These are phyloP conservation scores for Fusarium longipes DNA, from an alignment of 2,329 filamentous ascomycete genomes.

Conservation along the genomic window DNA sequence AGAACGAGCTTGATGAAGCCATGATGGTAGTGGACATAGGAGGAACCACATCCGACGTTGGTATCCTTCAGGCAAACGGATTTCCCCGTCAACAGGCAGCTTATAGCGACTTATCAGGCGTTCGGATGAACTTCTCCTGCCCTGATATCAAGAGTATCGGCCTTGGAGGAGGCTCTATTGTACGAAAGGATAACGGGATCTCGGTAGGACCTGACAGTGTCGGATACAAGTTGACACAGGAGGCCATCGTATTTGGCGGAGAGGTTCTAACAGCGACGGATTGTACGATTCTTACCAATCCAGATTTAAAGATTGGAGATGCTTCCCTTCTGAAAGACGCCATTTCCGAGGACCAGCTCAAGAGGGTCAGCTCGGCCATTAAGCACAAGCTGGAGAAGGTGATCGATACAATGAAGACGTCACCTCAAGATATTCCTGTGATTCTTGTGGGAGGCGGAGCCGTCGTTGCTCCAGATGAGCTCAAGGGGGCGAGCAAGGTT, in stretches of 20 bases:
- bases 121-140: slow-evolving; percentile 70
- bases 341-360: slow-evolving; percentile 50
- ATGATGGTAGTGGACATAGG: slow-evolving; percentile 74
- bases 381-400: slow-evolving; percentile 65
- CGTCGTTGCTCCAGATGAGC: slow-evolving; percentile 65
- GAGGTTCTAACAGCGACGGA: slow-evolving; percentile 69
- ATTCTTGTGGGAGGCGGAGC: slow-evolving; percentile 73
- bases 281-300: slow-evolving; percentile 54
- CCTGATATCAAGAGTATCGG: slow-evolving; percentile 70
- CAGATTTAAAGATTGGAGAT: slow-evolving; percentile 56
- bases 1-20: slow-evolving; percentile 51
- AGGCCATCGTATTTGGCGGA: slow-evolving; percentile 68
- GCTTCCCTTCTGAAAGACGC: slow-evolving; percentile 50
- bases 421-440: slow-evolving; percentile 67
- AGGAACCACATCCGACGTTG: slow-evolving; percentile 74
- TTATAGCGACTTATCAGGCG: slow-evolving; percentile 70
- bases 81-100: slow-evolving; percentile 72
- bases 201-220: slow-evolving; percentile 72
- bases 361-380: slow-evolving; percentile 54
- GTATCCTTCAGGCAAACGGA: slow-evolving; percentile 68
- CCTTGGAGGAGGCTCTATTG: slow-evolving; percentile 68
- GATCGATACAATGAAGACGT: slow-evolving; percentile 72
- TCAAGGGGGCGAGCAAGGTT: slow-evolving; percentile 66
- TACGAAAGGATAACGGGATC: slow-evolving; percentile 54
- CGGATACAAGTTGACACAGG: slow-evolving; percentile 65